Evolutionary conservation across 108 stramenopile genomes (phyloP).

Genomic region (Phaeodactylum tricornutum): DNA sequence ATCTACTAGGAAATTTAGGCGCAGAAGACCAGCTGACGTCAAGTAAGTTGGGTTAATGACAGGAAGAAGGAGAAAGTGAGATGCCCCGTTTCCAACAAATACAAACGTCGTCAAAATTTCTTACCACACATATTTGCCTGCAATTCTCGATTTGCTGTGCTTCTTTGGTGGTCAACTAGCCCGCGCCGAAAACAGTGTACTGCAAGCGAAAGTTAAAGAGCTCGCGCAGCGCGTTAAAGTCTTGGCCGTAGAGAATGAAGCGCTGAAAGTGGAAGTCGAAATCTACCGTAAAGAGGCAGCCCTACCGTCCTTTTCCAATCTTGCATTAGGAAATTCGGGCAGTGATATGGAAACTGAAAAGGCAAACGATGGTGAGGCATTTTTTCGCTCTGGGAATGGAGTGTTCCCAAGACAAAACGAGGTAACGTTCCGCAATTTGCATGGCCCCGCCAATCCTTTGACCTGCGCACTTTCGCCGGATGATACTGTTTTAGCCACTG

Average conservation of each 20-base stretch:
- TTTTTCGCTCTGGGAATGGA: conserved; percentile 64
- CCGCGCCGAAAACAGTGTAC: conserved; percentile 62
- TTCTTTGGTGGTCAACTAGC: conserved; percentile 8
- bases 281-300: conserved; percentile 50
- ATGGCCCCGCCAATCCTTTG: conserved; percentile 45
- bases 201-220: conserved; percentile 61
- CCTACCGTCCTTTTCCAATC: conserved; percentile 5
- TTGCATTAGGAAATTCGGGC: not conserved
- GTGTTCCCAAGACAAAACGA: conserved; percentile 32
- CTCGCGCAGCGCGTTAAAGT: conserved; percentile 35
- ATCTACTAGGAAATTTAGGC: conserved; percentile 74
- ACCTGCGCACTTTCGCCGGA: conserved; percentile 56
- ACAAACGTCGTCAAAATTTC: not conserved
- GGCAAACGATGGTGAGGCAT: conserved; percentile 7
- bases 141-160: not conserved
- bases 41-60: conserved; percentile 16
- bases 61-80: not conserved
- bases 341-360: not conserved
- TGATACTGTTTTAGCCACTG: conserved; percentile 62
- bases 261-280: conserved; percentile 69
- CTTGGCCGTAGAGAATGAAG: conserved; percentile 52
- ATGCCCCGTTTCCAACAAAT: not conserved
- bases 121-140: not conserved
- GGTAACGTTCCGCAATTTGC: conserved; percentile 36
- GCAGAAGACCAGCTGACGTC: conserved; percentile 67